Conservation (phyloP, 2,329 filamentous ascomycete genomes). For the Apiospora marii region DNA sequence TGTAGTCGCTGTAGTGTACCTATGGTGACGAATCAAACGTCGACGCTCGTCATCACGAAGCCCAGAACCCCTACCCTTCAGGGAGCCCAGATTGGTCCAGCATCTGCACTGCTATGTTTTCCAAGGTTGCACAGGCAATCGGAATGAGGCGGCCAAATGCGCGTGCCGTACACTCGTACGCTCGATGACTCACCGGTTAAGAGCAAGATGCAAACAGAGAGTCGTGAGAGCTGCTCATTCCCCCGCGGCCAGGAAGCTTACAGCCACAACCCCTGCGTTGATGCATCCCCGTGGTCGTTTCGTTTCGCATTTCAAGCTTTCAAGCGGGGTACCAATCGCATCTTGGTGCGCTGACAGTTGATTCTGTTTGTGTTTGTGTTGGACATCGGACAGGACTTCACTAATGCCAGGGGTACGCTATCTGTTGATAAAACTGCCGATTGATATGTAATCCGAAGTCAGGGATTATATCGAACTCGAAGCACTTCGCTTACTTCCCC, state of each 20-base stretch:
- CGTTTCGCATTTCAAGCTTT: constrained; percentile 15
- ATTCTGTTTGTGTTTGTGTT: neutral
- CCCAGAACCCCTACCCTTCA: neutral
- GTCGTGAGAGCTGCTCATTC: neutral
- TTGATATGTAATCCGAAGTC: neutral
- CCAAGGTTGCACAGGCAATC: neutral
- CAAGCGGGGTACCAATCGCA: constrained; percentile 1
- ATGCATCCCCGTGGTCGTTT: neutral
- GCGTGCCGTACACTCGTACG: neutral
- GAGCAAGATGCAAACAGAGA: neutral
- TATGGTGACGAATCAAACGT: neutral
- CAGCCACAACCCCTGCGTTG: neutral
- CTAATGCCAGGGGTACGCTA: neutral
- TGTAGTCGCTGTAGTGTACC: neutral
- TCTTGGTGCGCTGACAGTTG: neutral
- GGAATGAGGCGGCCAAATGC: neutral
- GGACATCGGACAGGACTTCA: neutral
- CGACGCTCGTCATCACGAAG: neutral
- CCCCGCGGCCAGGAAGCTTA: neutral
- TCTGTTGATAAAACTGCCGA: neutral
- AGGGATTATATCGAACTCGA: neutral
- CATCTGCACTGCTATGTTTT: neutral
- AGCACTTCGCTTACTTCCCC: neutral
- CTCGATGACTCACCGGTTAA: neutral
- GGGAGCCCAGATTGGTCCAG: neutral